phyloP scores from a whole-genome alignment of 2,329 filamentous ascomycete species.

The Fusarium protoensiforme region DNA sequence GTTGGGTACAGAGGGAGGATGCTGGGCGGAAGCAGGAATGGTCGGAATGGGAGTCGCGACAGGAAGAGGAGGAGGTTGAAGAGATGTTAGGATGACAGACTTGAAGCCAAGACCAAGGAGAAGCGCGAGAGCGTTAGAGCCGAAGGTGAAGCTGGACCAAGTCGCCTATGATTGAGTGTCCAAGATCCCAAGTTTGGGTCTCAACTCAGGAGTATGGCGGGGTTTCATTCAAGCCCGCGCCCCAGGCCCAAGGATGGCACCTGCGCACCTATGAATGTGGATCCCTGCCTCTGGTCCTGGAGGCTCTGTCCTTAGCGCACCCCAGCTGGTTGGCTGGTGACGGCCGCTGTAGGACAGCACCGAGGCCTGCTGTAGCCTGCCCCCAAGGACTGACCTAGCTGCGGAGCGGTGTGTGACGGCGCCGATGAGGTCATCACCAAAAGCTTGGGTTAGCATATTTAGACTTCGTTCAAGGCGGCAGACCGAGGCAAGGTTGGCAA shows the following conservation, averaged over 20 bases:
- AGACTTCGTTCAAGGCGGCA: conserved; percentile 1
- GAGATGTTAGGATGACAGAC: background rate
- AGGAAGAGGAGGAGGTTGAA: background rate
- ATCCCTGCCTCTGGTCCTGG: conserved; percentile 5
- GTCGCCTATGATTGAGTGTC: conserved; percentile 17
- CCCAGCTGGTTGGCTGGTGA: conserved; percentile 32
- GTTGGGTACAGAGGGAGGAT: conserved; percentile 23
- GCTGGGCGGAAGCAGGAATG: conserved; percentile 3
- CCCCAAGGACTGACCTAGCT: background rate
- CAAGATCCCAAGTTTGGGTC: conserved; percentile 19
- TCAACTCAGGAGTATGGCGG: conserved; percentile 43
- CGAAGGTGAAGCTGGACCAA: conserved; percentile 16
- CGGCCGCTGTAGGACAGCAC: background rate
- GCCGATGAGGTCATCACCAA: conserved; percentile 40
- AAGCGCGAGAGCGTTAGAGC: conserved; percentile 28
- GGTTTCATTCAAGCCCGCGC: conserved; percentile 36
- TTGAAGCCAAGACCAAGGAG: background rate
- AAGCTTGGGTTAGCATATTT: conserved; percentile 26
- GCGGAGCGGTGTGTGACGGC: conserved; percentile 25
- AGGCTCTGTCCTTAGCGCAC: conserved; percentile 11
- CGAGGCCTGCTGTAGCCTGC: background rate
- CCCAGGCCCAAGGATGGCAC: background rate
- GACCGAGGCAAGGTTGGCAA: background rate
- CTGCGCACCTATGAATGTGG: conserved; percentile 28
- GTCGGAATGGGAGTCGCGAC: conserved; percentile 3